A percentile compares a stretch with the other conserved stretches of the same genome.
These are phyloP conservation scores for Trichoderma guizhouense DNA, from an alignment of 2,329 filamentous ascomycete species.

Conservation along the genomic window DNA sequence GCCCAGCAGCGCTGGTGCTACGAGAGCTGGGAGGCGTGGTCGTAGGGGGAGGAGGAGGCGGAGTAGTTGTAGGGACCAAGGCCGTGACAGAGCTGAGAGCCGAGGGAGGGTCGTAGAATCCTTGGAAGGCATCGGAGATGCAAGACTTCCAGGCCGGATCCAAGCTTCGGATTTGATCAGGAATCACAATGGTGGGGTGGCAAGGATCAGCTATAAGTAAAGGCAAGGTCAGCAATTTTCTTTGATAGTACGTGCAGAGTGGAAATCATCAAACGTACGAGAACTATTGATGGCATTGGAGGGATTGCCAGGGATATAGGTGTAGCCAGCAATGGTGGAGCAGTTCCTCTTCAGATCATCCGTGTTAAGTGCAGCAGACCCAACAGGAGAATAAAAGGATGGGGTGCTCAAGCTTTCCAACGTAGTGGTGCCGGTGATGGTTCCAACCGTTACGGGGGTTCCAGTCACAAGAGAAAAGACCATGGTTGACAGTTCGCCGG, in stretches of 20 bases:
- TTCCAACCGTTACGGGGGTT: not conserved
- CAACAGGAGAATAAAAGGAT: not conserved
- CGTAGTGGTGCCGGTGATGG: not conserved
- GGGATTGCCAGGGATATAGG: constrained; percentile 11
- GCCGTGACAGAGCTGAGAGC: constrained; percentile 7
- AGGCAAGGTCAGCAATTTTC: not conserved
- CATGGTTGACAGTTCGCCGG: constrained; percentile 13
- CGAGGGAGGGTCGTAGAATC: constrained; percentile 17
- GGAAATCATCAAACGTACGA: constrained; percentile 3
- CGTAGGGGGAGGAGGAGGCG: not conserved
- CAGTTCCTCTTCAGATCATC: constrained; percentile 16
- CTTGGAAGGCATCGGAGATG: constrained; percentile 9
- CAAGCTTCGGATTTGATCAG: constrained; percentile 8
- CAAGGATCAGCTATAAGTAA: constrained; percentile 16
- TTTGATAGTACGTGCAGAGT: not conserved
- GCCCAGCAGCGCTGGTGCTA: not conserved
- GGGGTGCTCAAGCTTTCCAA: not conserved
- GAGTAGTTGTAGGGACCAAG: not conserved
- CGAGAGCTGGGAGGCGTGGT: not conserved
- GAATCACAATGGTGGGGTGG: constrained; percentile 19
- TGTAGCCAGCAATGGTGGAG: constrained; percentile 16
- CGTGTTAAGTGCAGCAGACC: constrained; percentile 12
- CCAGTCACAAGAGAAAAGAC: not conserved
- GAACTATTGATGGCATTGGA: not conserved
- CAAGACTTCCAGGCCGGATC: constrained; percentile 18